Evolutionary conservation across 2,329 filamentous ascomycete genomes (phyloP), one percentile per base, ranked within the genome.

Genomic region (Clarireedia hainanense): DNA sequence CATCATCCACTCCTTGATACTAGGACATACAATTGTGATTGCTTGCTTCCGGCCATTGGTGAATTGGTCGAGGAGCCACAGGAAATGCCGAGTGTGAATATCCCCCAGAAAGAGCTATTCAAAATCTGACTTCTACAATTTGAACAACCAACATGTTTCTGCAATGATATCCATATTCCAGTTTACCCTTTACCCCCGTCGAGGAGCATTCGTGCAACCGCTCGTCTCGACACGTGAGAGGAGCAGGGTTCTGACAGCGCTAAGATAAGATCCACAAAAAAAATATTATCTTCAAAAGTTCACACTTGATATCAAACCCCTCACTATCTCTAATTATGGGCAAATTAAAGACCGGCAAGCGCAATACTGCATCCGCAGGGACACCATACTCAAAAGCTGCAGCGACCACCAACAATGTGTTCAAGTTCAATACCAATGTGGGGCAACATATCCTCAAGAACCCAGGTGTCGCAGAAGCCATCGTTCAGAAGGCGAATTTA

Each of bases 371-470:
- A 2, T 55, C 63, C 62, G 59, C 15, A 62, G 68, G 12, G 67
- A 70, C 50, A 52, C 67, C 20, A 66, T 68, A 64, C 59, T 65
- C 9, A 56, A 65, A 61, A 56, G 64, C 67, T 7, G 59, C 65
- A 58, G 57, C 62, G 10, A 52, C 63, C 9, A 68, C 68, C 57
- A 91, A 89, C 75, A 91, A 89, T 66, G 89, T 96, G 72, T 97
- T 97, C 82, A 95, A 95, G 71, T 95, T 96, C 83, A 96, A 67
- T 51, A 67, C 63, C n/a, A 64, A 65, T 45, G 61, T 64, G n/a
- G 65, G 92, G 65, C 84, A 88, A 69, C 63, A 97, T 50, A 94
- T 99, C 60, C 80, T 97, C 62, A 96, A 96, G 72, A 95, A 95
- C 71, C 89, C 89, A 1, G 88, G 88, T 66, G 87, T 95, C 49